Percentiles rank a stretch among this genome's conserved stretches.
phyloP scores from a whole-genome alignment of 257 asterid species.

The Avicennia marina region DNA sequence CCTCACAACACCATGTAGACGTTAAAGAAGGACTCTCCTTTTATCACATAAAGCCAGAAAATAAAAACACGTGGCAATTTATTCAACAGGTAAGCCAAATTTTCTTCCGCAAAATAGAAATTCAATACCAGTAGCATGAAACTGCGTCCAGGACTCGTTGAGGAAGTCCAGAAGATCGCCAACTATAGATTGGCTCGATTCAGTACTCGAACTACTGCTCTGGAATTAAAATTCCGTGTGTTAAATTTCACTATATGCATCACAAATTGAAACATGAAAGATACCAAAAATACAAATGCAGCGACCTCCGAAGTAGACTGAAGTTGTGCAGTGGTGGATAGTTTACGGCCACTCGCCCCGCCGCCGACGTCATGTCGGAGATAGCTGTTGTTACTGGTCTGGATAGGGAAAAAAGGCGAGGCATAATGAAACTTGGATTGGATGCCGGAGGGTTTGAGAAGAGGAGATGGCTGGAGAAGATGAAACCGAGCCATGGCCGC shows the following conservation, averaged over 20 bases:
- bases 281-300: background rate
- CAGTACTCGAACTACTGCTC: conserved; percentile 34
- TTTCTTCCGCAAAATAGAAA: background rate
- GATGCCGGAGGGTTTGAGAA: conserved; percentile 31
- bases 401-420: conserved; percentile 21
- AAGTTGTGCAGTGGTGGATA: conserved; percentile 38
- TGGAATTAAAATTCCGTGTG: conserved; percentile 25
- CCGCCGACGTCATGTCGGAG: conserved; percentile 16
- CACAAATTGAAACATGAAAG: background rate
- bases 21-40: no score
- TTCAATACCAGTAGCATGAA: conserved; percentile 86
- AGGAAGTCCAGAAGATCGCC: conserved; percentile 87
- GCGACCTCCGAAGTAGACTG: conserved; percentile 45
- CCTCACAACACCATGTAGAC: no score
- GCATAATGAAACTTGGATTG: conserved; percentile 27
- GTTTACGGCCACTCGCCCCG: conserved; percentile 28
- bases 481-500: conserved; percentile 57
- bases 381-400: conserved; percentile 8
- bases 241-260: background rate
- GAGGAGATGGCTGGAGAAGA: conserved; percentile 43
- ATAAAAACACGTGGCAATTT: no score
- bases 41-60: background rate
- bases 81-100: no score
- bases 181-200: conserved; percentile 59
- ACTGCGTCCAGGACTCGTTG: conserved; percentile 96